Evolutionary conservation across 768 basidiomycete genomes (phyloP).

Genomic region (Agrocybe pediades): DNA sequence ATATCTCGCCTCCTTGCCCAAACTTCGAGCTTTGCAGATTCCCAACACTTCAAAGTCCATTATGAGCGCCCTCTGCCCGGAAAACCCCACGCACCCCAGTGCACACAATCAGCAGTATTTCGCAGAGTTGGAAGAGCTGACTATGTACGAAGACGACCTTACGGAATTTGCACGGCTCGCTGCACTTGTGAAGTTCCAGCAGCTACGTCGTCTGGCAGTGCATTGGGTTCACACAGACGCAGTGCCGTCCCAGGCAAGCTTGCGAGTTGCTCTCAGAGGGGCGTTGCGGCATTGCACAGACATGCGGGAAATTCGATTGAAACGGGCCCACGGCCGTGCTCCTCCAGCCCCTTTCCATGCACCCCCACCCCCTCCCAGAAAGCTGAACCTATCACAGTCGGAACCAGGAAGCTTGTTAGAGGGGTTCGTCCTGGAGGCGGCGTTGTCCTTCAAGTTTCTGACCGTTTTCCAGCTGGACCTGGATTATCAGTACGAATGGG

Average conservation of each 20-base stretch:
- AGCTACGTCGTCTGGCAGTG: conserved; percentile 1
- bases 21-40: conserved; percentile 4
- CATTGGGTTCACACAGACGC: not conserved
- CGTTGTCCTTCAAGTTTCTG: conserved; percentile 10
- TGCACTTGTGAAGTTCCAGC: not conserved
- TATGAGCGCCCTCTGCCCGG: too few species aligned
- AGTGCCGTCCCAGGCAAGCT: not conserved
- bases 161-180: not conserved
- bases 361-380: not conserved
- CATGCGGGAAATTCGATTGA: not conserved
- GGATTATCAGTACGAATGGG: conserved; percentile 4
- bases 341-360: not conserved
- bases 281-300: not conserved
- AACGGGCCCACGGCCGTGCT: not conserved
- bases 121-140: conserved; percentile 8
- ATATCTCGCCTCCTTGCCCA: conserved; percentile 7
- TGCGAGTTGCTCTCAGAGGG: not conserved
- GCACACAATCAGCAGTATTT: not conserved
- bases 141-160: conserved; percentile 2
- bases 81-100: too few species aligned
- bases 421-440: not conserved
- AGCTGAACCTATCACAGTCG: not conserved
- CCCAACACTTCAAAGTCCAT: conserved; percentile 9
- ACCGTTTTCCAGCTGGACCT: conserved; percentile 9
- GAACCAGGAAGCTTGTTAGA: not conserved